Evolutionary conservation across 2,329 filamentous ascomycete species (phyloP).

Genomic region (Pyrenochaeta sp.): DNA sequence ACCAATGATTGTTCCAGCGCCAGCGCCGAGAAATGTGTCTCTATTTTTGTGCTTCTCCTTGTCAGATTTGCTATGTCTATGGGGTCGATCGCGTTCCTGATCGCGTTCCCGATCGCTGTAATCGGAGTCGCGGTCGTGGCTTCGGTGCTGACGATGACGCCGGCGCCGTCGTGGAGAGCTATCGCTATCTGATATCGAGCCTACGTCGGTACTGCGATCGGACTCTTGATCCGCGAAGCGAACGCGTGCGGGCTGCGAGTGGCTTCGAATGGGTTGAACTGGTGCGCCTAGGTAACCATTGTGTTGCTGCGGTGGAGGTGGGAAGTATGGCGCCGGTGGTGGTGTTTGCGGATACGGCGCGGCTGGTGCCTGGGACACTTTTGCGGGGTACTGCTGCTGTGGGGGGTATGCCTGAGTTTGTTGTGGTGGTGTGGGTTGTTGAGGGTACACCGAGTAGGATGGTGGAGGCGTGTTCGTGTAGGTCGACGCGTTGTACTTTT

Average conservation of each 20-base stretch:
- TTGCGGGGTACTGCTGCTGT: slow-evolving; percentile 5
- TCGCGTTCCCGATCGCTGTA: slow-evolving; percentile 5
- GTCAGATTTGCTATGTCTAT: slow-evolving; percentile 20
- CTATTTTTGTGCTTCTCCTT: slow-evolving; percentile 34
- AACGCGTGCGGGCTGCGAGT: slow-evolving; percentile 45
- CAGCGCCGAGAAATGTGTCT: slow-evolving; percentile 56
- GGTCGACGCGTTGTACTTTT: slow-evolving; percentile 16
- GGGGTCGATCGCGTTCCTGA: slow-evolving; percentile 7
- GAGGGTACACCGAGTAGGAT: slow-evolving; percentile 33
- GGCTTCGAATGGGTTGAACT: slow-evolving; percentile 34
- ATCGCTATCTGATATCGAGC: slow-evolving; percentile 28
- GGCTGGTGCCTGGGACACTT: slow-evolving; percentile 5
- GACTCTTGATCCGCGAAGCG: slow-evolving; percentile 39
- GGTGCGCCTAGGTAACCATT: slow-evolving; percentile 38
- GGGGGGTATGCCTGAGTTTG: slow-evolving; percentile 33
- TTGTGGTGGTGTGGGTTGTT: slow-evolving; percentile 23
- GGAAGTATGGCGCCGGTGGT: slow-evolving; percentile 23
- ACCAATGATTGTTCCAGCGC: slow-evolving; percentile 55
- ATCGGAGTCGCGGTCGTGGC: slow-evolving; percentile 21
- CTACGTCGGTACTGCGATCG: slow-evolving; percentile 27
- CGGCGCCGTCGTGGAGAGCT: slow-evolving; percentile 23
- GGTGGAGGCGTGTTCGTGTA: slow-evolving; percentile 28
- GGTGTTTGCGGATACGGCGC: slow-evolving; percentile 30
- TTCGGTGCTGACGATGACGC: slow-evolving; percentile 14
- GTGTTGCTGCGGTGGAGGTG: slow-evolving; percentile 20